phyloP scores from a whole-genome alignment of 148 eudicot genomes.

The Persicaria maculosa region DNA sequence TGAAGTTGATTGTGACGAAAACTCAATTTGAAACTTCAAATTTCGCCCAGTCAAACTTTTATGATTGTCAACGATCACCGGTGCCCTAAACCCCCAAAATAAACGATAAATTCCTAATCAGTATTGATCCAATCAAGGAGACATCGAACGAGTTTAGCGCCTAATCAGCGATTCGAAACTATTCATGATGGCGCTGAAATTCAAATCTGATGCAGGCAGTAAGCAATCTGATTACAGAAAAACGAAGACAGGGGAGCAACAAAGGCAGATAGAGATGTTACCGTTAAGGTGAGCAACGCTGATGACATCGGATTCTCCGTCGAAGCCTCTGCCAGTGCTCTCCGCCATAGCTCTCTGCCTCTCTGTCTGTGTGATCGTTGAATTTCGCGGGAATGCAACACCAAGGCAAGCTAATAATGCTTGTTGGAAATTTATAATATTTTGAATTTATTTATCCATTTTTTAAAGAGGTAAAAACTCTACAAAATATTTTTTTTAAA shows the following conservation, averaged over 20 bases:
- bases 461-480: too few species aligned
- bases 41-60: too few species aligned
- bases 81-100: neutral
- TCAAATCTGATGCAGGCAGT: too few species aligned
- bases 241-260: neutral
- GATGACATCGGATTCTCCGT: neutral
- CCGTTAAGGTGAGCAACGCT: neutral
- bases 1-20: too few species aligned
- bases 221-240: neutral
- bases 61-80: neutral
- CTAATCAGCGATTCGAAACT: too few species aligned
- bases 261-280: neutral
- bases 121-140: neutral
- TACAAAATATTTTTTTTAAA: too few species aligned
- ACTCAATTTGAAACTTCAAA: too few species aligned
- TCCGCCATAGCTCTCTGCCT: neutral
- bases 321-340: neutral
- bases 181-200: too few species aligned
- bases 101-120: too few species aligned
- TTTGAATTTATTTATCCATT: too few species aligned
- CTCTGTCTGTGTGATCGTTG: neutral
- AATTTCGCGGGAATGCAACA: neutral
- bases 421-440: too few species aligned
- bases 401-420: too few species aligned
- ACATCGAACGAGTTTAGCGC: neutral